These are phyloP conservation scores for Vigna nakashimae DNA, from an alignment of 306 rosid genomes.

Conservation along the genomic window DNA sequence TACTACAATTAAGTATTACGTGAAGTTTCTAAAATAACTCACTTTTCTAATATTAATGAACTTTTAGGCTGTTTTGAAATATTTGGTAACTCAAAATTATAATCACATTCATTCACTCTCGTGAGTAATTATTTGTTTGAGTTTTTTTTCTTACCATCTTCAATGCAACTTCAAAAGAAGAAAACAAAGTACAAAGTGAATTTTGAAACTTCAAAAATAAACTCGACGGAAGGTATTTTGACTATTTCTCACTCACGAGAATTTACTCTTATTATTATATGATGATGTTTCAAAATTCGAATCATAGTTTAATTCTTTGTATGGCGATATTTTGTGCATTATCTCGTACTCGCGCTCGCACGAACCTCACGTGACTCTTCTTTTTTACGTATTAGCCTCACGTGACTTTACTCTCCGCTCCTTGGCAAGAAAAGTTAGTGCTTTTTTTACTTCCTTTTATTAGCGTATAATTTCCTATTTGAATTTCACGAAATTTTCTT, in stretches of 20 bases:
- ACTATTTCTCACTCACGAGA: background rate
- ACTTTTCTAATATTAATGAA: background rate
- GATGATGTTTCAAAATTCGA: background rate
- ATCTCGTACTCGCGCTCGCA: background rate
- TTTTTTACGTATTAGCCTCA: background rate
- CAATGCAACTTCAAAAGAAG: constrained; percentile 1
- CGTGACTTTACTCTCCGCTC: background rate
- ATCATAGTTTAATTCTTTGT: background rate
- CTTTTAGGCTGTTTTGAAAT: background rate
- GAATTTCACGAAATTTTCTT: background rate
- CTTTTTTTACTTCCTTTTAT: background rate
- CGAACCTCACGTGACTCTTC: constrained; percentile 14
- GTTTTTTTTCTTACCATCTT: background rate
- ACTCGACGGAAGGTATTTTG: background rate
- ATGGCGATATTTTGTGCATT: background rate
- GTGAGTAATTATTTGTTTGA: background rate
- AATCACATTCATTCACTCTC: background rate
- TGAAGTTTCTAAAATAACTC: background rate
- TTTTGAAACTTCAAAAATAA: background rate
- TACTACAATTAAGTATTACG: background rate
- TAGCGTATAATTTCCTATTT: background rate
- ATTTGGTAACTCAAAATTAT: background rate
- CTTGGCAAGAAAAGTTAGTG: background rate
- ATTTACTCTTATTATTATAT: constrained; percentile 5
- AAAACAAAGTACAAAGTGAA: background rate